phyloP scores from a whole-genome alignment of 257 asterid species.

The Rehmannia glutinosa region DNA sequence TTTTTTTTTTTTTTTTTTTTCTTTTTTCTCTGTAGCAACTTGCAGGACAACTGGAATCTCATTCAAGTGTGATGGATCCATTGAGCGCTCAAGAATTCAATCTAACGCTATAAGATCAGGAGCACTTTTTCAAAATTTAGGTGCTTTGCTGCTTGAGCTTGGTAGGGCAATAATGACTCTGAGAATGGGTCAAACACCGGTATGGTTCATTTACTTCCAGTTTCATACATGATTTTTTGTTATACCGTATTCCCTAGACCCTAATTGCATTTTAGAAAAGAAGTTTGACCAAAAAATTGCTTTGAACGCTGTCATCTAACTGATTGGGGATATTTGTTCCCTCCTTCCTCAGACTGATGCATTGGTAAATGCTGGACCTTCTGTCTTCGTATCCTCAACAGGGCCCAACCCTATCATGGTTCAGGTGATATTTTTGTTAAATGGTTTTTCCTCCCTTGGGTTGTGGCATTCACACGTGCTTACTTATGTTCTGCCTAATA shows the following conservation, averaged over 20 bases:
- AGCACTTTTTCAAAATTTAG: conserved; percentile 64
- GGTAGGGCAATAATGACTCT: conserved; percentile 86
- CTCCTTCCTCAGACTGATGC: conserved; percentile 70
- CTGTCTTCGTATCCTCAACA: conserved; percentile 73
- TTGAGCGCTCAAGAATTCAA: conserved; percentile 68
- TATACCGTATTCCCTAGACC: not conserved
- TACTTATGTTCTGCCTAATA: conserved; percentile 21
- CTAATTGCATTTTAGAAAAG: not conserved
- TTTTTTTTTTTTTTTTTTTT: not conserved
- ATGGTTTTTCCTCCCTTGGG: not conserved
- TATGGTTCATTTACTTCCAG: conserved; percentile 30
- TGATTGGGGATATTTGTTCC: not conserved
- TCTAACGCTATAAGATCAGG: conserved; percentile 74
- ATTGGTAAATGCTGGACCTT: conserved; percentile 92
- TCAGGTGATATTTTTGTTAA: conserved; percentile 54
- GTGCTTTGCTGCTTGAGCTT: conserved; percentile 89
- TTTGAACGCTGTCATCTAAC: not conserved
- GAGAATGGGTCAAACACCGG: conserved; percentile 89
- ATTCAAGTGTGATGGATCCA: conserved; percentile 51
- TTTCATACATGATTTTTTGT: not conserved
- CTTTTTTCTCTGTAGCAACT: conserved; percentile 55
- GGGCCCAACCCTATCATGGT: conserved; percentile 98
- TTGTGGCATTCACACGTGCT: conserved; percentile 9
- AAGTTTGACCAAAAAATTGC: not conserved
- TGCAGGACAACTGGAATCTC: conserved; percentile 59